Base-by-base conservation (phyloP, 1,284 basidiomycete species). In the Leucoagaricus sp. region DNA sequence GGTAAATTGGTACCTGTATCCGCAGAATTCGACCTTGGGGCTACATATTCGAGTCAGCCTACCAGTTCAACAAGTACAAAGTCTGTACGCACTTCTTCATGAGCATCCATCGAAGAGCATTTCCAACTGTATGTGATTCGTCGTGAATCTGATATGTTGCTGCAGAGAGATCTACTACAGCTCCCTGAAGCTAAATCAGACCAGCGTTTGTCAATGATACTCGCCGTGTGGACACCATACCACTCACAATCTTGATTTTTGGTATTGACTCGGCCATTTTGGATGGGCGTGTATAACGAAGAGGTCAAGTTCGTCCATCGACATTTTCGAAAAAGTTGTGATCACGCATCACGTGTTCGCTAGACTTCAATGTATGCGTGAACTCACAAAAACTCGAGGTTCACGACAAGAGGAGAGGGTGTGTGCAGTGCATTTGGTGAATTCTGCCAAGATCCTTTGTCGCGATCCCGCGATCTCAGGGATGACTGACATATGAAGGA, bases 21-120 rank as follows among this genome's bases (percentile, higher is more conserved):
- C 96, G 71, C 96, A 99, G 72, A 98, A 98, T 75, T 98, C 94
- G 57, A 98, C 96, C 65, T 94, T 94, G n/a, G 96, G 93, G 69
- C 96, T 98, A 50, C 53, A 44, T 55, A 23, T 23, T 21, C 15
- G 4, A 47, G 29, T 46, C 51, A 58, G 49, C 54, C 53, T 53
- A 48, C 53, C 29, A 31, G 47, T 48, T n/a, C 15, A 48, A 9
- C 50, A 44, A 31, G 19, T 47, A 49, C n/a, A n/a, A 54, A 25
- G 49, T 13, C 15, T 25, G 40, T 13, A 44, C 69, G 38, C 69
- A 98, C 96, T 99, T 96, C 77, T 98, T 98, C 96, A 98, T 98
- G 60, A 98, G 74, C 89, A 98, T 98, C 93, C 94, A 99, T 54
- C 96, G 78, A 48, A 99, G 78, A 0, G 94, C 84, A 67, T 99